Evolutionary conservation across 2,329 filamentous ascomycete genomes (phyloP), one percentile per base, ranked within the genome.

Genomic region (Cordyceps pruinosa): DNA sequence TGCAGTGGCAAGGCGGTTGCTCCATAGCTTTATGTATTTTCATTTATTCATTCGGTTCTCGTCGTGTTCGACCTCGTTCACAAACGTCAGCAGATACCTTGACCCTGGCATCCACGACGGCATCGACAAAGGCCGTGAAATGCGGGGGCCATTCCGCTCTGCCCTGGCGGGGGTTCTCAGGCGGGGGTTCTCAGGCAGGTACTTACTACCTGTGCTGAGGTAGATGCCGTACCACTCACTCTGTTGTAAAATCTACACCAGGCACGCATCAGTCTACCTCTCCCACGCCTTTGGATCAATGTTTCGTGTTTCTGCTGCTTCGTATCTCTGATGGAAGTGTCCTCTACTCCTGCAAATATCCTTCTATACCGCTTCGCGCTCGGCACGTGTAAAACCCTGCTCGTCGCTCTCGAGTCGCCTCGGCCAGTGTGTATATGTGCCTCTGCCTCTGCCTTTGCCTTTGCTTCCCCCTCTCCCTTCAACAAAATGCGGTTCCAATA

Each of bases 231-330:
- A n/a, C n/a, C n/a, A n/a, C 28, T 44, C 26, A 21, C 37, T 39
- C 37, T 21, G 10, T 5, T 32, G 2, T 13, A 13, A 19, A 8
- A 41, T 42, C 17, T 32, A 41, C n/a, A 5, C 1, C 19, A 55
- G 13, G 13, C 42, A 32, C 41, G 5, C 25, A 23, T 32, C 26
- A n/a, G 2, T n/a, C 17, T 7, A 30, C 44, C 32, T 30, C 17
- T 19, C 21, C 26, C 15, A n/a, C 26, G 15, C 15, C 32, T 44
- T 50, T 49, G 39, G 49, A 58, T 58, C 56, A 54, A 58, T 58
- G 42, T 58, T 54, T 54, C 56, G 46, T 58, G 56, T 58, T 58
- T 49, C 44, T 58, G 49, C 23, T 58, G 19, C 56, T 58, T 58
- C 41, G 44, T 58, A 58, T 58, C 19, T 53, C 56, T 58, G 44